These are phyloP conservation scores for Kodamaea leandrae DNA, from an alignment of 805 yeast genomes.

Conservation along the genomic window DNA sequence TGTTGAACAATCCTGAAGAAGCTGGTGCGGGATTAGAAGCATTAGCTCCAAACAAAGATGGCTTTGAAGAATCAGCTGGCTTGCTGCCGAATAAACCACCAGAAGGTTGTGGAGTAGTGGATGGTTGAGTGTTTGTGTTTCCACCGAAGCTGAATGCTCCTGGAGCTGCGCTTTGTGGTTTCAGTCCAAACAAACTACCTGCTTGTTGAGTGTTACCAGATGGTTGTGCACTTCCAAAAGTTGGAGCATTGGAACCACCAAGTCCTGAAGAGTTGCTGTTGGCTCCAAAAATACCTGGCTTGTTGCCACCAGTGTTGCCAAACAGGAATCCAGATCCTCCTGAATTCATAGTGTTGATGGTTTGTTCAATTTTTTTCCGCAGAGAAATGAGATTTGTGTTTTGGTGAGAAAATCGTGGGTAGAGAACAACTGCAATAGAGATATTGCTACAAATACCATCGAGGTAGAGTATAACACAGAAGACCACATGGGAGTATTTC, in stretches of 20 bases:
- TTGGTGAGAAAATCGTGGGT: too few species aligned
- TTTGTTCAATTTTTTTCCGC: constrained; percentile 1
- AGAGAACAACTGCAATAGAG: too few species aligned
- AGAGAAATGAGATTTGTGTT: not conserved
- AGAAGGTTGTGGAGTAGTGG: not conserved
- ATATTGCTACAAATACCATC: too few species aligned
- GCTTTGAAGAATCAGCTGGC: constrained; percentile 1
- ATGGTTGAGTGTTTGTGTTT: not conserved
- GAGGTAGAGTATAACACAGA: too few species aligned
- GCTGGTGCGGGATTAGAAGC: not conserved
- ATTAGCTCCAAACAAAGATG: constrained; percentile 1
- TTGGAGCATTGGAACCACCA: not conserved
- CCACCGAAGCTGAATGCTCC: not conserved
- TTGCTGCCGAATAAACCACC: constrained; percentile 5
- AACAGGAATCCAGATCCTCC: constrained; percentile 3
- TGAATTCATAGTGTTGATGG: not conserved
- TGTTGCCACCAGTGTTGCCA: constrained; percentile 6
- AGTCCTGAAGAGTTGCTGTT: too few species aligned
- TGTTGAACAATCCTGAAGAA: constrained; percentile 1
- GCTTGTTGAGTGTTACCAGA: not conserved
- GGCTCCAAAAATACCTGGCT: not conserved
- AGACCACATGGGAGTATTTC: too few species aligned
- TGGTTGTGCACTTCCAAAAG: not conserved
- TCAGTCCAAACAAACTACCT: constrained; percentile 12
- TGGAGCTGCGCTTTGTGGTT: constrained; percentile 2